phyloP scores from a whole-genome alignment of 805 yeast genomes.

The Saturnispora gosingensis region DNA sequence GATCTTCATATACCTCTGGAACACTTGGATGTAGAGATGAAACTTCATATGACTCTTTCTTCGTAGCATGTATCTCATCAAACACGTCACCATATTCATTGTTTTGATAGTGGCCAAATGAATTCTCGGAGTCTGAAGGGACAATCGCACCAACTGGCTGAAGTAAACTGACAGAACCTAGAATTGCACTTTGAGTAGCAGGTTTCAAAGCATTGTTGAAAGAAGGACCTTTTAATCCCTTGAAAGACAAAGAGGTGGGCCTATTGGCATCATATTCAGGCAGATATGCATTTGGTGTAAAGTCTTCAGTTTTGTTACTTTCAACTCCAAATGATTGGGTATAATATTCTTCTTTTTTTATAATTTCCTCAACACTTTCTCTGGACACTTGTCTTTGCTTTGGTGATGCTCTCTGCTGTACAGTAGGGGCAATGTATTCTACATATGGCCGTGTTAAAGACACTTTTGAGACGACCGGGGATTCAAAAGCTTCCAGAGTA shows the following conservation, averaged over 20 bases:
- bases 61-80: background rate
- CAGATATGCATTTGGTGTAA: conserved; percentile 11
- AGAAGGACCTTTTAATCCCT: conserved; percentile 53
- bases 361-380: conserved; percentile 12
- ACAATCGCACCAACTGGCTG: conserved; percentile 8
- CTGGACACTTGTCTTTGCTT: conserved; percentile 3
- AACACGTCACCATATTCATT: background rate
- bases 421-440: background rate
- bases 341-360: conserved; percentile 10
- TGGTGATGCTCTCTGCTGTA: background rate
- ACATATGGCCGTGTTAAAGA: background rate
- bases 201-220: conserved; percentile 24
- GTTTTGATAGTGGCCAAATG: conserved; percentile 6
- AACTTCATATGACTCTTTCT: background rate
- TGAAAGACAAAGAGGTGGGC: conserved; percentile 41
- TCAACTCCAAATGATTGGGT: background rate
- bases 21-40: too few species aligned
- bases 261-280: conserved; percentile 7
- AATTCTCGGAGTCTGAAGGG: conserved; percentile 15
- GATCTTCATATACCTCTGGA: conserved; percentile 1
- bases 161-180: conserved; percentile 20
- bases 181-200: conserved; percentile 22
- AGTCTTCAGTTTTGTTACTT: background rate
- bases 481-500: background rate
- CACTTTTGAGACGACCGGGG: background rate